Percentiles rank a stretch among this genome's conserved stretches.
These are phyloP conservation scores for Mortierella sp. DNA, from an alignment of 371 early-diverging fungal genomes.

Conservation along the genomic window DNA sequence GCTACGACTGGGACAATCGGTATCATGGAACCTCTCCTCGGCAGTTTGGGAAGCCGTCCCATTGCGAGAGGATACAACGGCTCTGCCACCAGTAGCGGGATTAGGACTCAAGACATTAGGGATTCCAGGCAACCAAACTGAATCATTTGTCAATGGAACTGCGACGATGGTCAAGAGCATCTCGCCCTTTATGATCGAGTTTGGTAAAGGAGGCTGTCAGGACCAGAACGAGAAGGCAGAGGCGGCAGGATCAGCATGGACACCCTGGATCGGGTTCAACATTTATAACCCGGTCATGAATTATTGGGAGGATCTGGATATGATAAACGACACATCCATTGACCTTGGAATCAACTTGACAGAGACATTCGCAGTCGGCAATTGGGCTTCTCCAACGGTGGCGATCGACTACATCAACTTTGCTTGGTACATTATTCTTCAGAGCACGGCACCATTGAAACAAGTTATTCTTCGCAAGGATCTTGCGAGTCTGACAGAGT, in stretches of 20 bases:
- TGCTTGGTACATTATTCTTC: slow-evolving; percentile 52
- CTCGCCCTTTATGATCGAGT: slow-evolving; percentile 51
- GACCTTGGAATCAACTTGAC: slow-evolving; percentile 38
- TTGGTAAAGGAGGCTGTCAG: slow-evolving; percentile 52
- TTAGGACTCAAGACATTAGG: slow-evolving; percentile 43
- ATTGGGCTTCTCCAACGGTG: slow-evolving; percentile 42
- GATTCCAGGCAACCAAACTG: slow-evolving; percentile 41
- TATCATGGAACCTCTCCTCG: slow-evolving; percentile 42
- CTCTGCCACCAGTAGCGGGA: slow-evolving; percentile 39
- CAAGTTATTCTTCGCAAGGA: slow-evolving; percentile 50
- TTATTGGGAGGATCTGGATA: slow-evolving; percentile 24
- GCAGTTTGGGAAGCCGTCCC: slow-evolving; percentile 40
- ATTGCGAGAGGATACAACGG: slow-evolving; percentile 15
- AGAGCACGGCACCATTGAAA: slow-evolving; percentile 45
- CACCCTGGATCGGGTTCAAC: slow-evolving; percentile 52
- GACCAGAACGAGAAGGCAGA: slow-evolving; percentile 17
- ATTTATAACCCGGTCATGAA: slow-evolving; percentile 51
- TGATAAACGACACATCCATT: slow-evolving; percentile 10
- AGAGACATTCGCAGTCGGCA: slow-evolving; percentile 9
- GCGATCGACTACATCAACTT: slow-evolving; percentile 34
- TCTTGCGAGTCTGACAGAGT: slow-evolving; percentile 24
- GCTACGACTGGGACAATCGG: slow-evolving; percentile 34
- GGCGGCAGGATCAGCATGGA: neutral
- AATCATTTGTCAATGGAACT: slow-evolving; percentile 27
- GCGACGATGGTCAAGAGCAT: slow-evolving; percentile 22